Base-by-base conservation (phyloP, 169 alveolate genomes). In the Eimeria acervulina region DNA sequence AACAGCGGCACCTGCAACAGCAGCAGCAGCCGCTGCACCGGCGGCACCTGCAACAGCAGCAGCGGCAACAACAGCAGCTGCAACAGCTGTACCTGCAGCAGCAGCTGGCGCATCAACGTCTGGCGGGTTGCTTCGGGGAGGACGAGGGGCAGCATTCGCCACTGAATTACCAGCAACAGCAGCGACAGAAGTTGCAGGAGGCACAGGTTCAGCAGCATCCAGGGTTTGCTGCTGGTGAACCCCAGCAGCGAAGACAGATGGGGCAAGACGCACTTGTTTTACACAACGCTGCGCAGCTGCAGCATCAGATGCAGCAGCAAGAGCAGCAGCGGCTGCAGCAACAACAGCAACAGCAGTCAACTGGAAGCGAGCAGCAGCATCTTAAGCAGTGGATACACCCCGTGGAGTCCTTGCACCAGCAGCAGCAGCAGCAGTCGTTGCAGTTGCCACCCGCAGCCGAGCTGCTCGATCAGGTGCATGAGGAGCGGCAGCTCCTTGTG, bases 1-100 rank as follows among this genome's bases (percentile, higher is more conserved):
- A 40, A n/a, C 88, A 28, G 88, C 63, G 13, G 59, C 88, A 76
- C 2, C 84, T 66, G 76, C 81, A 70, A 10, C 81, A 70, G 44
- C 13, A 23, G 70, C 70, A 40, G 66, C 90, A 80, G 61, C 68
- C 21, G 70, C 70, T 44, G 68, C 90, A 80, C 55, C 66, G 7
- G 40, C 68, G 21, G 31, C 68, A 33, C 17, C 8, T 10, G 85
- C 85, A 10, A 36, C 59, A 8, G 55, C 88, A 42, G 63, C 88
- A 33, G 52, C 85, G 13, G 28, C 85, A 74, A 40, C 90, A 51
- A 47, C 91, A 47, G 47, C 55, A n/a, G 74, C 74, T 8, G 74
- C 33, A n/a, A 74, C 66, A 26, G 19, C 47, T n/a, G 47, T 74
- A n/a, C 8, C 74, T 31, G 21, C 70, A 83, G 47, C 91, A 83